Evolutionary conservation across 2,329 filamentous ascomycete genomes (phyloP).

Genomic region (Colletotrichum lindemuthianum): DNA sequence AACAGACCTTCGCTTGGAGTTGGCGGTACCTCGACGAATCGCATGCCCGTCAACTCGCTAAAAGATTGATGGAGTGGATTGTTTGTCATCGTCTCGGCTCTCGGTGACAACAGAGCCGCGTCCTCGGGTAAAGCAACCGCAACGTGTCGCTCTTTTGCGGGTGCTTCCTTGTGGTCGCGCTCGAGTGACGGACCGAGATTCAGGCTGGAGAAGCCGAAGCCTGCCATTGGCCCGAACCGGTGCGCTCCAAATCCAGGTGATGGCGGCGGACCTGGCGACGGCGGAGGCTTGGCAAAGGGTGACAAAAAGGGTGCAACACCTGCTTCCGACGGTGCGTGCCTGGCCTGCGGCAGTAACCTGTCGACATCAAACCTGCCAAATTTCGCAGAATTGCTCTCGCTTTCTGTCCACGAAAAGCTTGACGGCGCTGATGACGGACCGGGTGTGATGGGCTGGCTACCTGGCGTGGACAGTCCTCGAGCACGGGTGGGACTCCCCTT

Average conservation of each 20-base stretch:
- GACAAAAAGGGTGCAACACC: constrained; percentile 42
- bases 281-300: constrained; percentile 50
- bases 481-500: constrained; percentile 57
- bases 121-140: constrained; percentile 52
- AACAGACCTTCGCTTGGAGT: constrained; percentile 64
- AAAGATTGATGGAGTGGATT: constrained; percentile 68
- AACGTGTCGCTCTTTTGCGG: constrained; percentile 47
- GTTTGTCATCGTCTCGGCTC: constrained; percentile 77
- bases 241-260: constrained; percentile 56
- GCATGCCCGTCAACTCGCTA: constrained; percentile 57
- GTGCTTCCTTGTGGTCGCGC: constrained; percentile 38
- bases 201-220: constrained; percentile 56
- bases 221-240: constrained; percentile 49
- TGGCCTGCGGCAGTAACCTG: constrained; percentile 47
- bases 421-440: constrained; percentile 76
- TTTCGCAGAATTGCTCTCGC: constrained; percentile 54
- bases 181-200: constrained; percentile 40
- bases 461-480: constrained; percentile 65
- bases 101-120: constrained; percentile 74
- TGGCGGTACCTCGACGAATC: constrained; percentile 62
- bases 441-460: constrained; percentile 61
- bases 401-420: constrained; percentile 67
- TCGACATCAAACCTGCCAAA: constrained; percentile 53
- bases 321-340: constrained; percentile 46
- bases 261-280: constrained; percentile 57